Conservation (phyloP, 1,284 basidiomycete genomes). For the Austropuccinia psidii region DNA sequence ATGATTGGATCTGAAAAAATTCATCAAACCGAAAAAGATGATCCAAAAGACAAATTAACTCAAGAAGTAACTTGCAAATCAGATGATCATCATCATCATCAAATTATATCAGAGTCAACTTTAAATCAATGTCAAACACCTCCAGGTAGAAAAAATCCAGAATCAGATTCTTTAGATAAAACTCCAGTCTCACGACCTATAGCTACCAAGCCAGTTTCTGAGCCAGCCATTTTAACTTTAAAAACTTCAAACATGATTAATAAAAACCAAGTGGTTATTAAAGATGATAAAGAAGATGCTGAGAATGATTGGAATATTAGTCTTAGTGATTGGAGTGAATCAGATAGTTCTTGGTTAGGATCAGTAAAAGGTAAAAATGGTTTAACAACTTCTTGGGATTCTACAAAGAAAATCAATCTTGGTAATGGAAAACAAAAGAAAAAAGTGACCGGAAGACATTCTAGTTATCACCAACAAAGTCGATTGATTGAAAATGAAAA, state of each 20-base stretch:
- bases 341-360: neutral
- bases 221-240: no score
- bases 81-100: neutral
- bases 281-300: neutral
- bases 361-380: neutral
- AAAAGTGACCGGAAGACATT: neutral
- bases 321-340: conserved; percentile 17
- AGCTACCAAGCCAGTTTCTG: no score
- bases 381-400: neutral
- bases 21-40: neutral
- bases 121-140: conserved; percentile 13
- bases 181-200: neutral
- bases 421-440: neutral
- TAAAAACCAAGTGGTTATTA: neutral
- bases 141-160: neutral
- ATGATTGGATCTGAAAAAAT: conserved; percentile 25
- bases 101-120: neutral
- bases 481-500: neutral
- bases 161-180: neutral
- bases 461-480: neutral
- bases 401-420: neutral
- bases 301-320: neutral
- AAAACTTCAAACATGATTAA: no score
- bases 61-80: neutral
- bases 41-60: neutral